phyloP scores from a whole-genome alignment of 352 stramenopile genomes.

The Saprolegnia diclina region DNA sequence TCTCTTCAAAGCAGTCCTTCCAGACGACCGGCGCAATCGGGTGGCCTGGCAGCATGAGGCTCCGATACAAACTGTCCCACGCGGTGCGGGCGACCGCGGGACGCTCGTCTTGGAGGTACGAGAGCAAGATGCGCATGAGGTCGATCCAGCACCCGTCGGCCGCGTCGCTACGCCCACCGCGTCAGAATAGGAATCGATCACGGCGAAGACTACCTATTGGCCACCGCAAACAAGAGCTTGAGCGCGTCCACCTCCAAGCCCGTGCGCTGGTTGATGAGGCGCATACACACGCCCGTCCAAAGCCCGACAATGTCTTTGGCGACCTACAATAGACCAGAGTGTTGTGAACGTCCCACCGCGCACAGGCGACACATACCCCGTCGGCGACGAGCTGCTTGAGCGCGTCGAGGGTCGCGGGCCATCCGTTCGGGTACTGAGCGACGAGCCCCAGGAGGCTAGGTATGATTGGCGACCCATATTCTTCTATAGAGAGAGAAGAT shows the following conservation, averaged over 20 bases:
- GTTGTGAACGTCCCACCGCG: background rate
- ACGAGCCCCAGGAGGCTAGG: slow-evolving; percentile 55
- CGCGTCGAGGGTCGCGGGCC: slow-evolving; percentile 69
- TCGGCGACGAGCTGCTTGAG: slow-evolving; percentile 58
- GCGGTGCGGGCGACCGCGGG: slow-evolving; percentile 68
- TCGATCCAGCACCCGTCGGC: slow-evolving; percentile 49
- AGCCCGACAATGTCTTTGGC: slow-evolving; percentile 72
- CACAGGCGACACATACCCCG: slow-evolving; percentile 29
- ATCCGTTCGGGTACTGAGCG: slow-evolving; percentile 70
- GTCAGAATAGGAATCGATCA: slow-evolving; percentile 34
- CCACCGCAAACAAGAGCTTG: slow-evolving; percentile 63
- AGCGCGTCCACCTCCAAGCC: slow-evolving; percentile 72
- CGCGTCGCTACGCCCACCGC: slow-evolving; percentile 52
- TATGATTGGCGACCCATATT: slow-evolving; percentile 51
- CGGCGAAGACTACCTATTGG: slow-evolving; percentile 41
- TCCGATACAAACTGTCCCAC: slow-evolving; percentile 82
- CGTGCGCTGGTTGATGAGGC: slow-evolving; percentile 71
- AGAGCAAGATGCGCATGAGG: slow-evolving; percentile 82
- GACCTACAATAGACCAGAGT: slow-evolving; percentile 27
- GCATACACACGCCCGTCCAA: slow-evolving; percentile 75
- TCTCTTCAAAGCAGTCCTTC: slow-evolving; percentile 79
- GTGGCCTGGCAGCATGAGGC: slow-evolving; percentile 61
- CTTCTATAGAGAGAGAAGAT: slow-evolving; percentile 58
- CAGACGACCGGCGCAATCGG: slow-evolving; percentile 66
- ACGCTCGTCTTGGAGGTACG: slow-evolving; percentile 75